Evolutionary conservation across 768 basidiomycete genomes (phyloP), one percentile per base, ranked within the genome.

Genomic region (Macrocybe gigantea): DNA sequence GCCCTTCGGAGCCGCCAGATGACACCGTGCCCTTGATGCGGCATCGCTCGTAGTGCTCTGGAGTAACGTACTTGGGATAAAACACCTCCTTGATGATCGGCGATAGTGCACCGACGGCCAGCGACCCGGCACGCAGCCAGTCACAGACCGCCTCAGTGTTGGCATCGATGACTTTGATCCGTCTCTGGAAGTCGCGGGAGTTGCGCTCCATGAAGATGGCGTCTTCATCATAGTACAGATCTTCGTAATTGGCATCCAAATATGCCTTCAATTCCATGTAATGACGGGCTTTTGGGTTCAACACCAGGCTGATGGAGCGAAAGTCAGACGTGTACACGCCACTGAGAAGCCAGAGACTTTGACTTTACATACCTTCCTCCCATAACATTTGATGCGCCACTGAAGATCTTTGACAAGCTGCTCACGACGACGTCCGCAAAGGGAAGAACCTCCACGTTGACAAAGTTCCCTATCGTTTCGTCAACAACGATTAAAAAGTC

Each of bases 121-220:
- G 47, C 0, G 84, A 84, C 41, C 77, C 79, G 2, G 79, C 72
- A 35, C 72, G 76, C 30, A 99, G 72, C 61, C 85, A 80, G 47
- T 88, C 85, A 64, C 92, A 94, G 48, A 94, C 71, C 38, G 78
- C 78, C 60, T 91, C 83, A 3, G 94, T 73, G 63, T 95, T 98
- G 32, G 65, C 63, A 63, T 98, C 91, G 64, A 95, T 91, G 45
- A 71, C 62, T 47, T 72, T 72, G 54, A 93, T 77, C 47, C 95
- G 89, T 6, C 69, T 72, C 44, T 75, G 67, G 71, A 95, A 97
- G 67, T 96, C 85, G 44, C 95, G 89, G 12, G 95, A 98, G 68
- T 99, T 99, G 55, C 94, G 88, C 62, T 99, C 95, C 88, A 99
- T 88, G 73, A 83, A 95, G 48, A 97, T 81, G 37, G 90, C 93